Evolutionary conservation across 116 monocot species (phyloP).

Genomic region (Cymodocea nodosa): DNA sequence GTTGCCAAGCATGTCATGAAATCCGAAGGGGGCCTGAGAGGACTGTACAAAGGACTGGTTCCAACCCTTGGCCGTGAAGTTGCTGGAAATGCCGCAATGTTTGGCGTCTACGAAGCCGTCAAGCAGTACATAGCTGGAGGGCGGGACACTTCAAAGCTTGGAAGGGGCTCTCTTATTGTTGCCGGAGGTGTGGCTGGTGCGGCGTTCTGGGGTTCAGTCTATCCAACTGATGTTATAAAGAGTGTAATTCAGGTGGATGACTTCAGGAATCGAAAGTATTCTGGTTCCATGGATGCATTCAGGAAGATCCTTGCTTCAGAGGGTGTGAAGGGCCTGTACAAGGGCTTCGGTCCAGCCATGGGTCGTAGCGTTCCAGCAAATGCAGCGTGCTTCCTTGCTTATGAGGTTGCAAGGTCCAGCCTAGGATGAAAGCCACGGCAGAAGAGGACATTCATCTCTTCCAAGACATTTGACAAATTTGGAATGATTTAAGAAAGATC

Average conservation of each 20-base stretch:
- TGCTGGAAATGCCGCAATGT: slow-evolving; percentile 83
- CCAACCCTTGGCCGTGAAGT: slow-evolving; percentile 78
- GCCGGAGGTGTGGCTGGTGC: slow-evolving; percentile 82
- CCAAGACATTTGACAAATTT: neutral
- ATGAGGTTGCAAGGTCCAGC: slow-evolving; percentile 64
- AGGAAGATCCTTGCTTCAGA: slow-evolving; percentile 71
- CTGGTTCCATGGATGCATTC: slow-evolving; percentile 64
- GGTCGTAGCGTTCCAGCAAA: slow-evolving; percentile 86
- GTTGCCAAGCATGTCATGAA: slow-evolving; percentile 78
- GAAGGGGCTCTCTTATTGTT: slow-evolving; percentile 62
- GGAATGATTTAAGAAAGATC: neutral
- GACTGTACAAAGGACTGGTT: slow-evolving; percentile 67
- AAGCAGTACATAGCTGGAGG: slow-evolving; percentile 70
- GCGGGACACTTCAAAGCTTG: slow-evolving; percentile 54
- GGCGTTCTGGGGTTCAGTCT: slow-evolving; percentile 59
- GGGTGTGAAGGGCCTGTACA: slow-evolving; percentile 78
- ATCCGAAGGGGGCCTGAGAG: slow-evolving; percentile 66
- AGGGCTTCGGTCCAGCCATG: slow-evolving; percentile 93
- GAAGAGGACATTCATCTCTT: neutral
- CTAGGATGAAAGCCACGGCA: slow-evolving; percentile 25
- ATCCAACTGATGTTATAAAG: slow-evolving; percentile 87
- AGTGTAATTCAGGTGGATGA: slow-evolving; percentile 91
- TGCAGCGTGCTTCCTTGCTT: slow-evolving; percentile 87
- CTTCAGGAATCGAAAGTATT: slow-evolving; percentile 61
- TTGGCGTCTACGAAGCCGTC: slow-evolving; percentile 75